Evolutionary conservation across 2,329 filamentous ascomycete genomes (phyloP).

Genomic region (Nemania sp.): DNA sequence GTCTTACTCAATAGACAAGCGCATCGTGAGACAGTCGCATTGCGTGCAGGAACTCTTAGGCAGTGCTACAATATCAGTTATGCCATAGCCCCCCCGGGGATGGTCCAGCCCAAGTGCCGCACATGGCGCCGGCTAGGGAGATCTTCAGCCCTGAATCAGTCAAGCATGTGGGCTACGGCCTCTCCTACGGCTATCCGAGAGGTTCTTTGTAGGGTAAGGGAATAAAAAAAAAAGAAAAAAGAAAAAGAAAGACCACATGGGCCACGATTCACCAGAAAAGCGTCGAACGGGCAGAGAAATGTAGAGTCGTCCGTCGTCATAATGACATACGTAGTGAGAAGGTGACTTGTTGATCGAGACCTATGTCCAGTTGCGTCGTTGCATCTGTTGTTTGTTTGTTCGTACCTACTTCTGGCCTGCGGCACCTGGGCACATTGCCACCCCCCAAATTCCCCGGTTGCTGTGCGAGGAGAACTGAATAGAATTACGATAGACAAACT

Average conservation of each 20-base stretch:
- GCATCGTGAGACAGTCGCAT: conserved; percentile 47
- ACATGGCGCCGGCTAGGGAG: background rate
- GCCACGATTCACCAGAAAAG: conserved; percentile 3
- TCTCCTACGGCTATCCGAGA: conserved; percentile 20
- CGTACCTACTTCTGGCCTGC: conserved; percentile 26
- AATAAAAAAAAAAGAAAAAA: too few species aligned
- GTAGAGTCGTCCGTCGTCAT: conserved; percentile 11
- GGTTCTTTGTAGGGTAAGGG: conserved; percentile 9
- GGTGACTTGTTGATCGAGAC: conserved; percentile 18
- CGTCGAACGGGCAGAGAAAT: background rate
- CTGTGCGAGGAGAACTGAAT: conserved; percentile 2
- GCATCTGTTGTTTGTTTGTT: conserved; percentile 28
- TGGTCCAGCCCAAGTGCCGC: background rate
- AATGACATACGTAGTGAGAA: conserved; percentile 22
- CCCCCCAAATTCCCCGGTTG: conserved; percentile 24
- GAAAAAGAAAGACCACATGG: background rate
- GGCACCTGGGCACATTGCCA: conserved; percentile 13
- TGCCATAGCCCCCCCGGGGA: background rate
- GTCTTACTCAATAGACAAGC: conserved; percentile 49
- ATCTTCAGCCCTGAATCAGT: conserved; percentile 17
- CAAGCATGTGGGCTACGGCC: conserved; percentile 18
- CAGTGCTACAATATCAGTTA: conserved; percentile 33
- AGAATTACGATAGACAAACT: conserved; percentile 9
- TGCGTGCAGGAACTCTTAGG: conserved; percentile 41
- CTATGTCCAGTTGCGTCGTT: conserved; percentile 23